Evolutionary conservation across 805 yeast genomes (phyloP).

Genomic region (Barnettozyma botsteinii): DNA sequence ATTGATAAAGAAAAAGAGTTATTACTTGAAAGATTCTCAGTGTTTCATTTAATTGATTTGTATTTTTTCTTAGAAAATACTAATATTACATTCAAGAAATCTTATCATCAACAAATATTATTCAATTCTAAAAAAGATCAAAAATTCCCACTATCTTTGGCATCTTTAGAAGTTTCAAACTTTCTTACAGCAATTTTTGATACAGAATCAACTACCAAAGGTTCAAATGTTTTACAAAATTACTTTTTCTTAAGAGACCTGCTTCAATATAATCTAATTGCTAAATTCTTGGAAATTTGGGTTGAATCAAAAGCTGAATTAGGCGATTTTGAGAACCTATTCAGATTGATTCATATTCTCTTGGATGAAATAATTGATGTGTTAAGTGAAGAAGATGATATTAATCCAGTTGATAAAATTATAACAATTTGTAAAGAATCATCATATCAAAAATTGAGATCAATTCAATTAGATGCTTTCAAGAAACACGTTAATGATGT

Average conservation of each 20-base stretch:
- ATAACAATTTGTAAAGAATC: conserved; percentile 36
- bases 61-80: conserved; percentile 49
- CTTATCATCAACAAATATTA: conserved; percentile 57
- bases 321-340: conserved; percentile 47
- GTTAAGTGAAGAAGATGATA: conserved; percentile 18
- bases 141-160: conserved; percentile 30
- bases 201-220: conserved; percentile 5
- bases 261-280: conserved; percentile 51
- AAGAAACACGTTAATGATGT: conserved; percentile 30
- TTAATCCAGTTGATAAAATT: conserved; percentile 37
- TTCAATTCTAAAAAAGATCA: conserved; percentile 55
- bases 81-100: conserved; percentile 55
- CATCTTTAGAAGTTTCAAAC: conserved; percentile 26
- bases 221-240: conserved; percentile 34
- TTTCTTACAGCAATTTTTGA: conserved; percentile 24
- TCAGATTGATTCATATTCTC: conserved; percentile 38
- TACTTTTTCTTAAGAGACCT: conserved; percentile 46
- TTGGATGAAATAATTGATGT: conserved; percentile 25
- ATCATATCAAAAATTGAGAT: conserved; percentile 46
- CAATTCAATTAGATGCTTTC: conserved; percentile 42
- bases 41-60: conserved; percentile 49
- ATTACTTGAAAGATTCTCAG: conserved; percentile 39
- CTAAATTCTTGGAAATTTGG: conserved; percentile 58
- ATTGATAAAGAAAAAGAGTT: conserved; percentile 23
- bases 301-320: conserved; percentile 49